A percentile compares a stretch with the other conserved stretches of the same genome.
Conservation (phyloP, 495 filamentous ascomycete species). For the Achaetomiella virescens region DNA sequence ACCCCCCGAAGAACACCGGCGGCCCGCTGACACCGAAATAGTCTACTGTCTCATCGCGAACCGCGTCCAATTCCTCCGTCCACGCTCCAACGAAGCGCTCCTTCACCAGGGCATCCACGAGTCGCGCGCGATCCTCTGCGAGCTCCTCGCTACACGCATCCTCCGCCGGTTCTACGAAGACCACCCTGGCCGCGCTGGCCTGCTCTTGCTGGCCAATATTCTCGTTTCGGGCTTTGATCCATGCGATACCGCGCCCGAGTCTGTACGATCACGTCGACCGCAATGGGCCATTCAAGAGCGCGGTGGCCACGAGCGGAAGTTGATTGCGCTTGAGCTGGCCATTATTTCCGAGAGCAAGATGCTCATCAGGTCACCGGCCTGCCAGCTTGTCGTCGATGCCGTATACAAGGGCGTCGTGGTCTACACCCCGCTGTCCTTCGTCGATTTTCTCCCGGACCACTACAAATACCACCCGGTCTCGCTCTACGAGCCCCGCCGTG, state of each 20-base stretch:
- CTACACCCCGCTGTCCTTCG: slow-evolving; percentile 55
- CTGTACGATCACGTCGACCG: slow-evolving; percentile 37
- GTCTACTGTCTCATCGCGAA: slow-evolving; percentile 63
- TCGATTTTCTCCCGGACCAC: slow-evolving; percentile 60
- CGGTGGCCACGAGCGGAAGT: slow-evolving; percentile 48
- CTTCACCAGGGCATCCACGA: slow-evolving; percentile 56
- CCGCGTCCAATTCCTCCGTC: slow-evolving; percentile 54
- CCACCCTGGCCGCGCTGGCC: slow-evolving; percentile 46
- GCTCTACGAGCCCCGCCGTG: slow-evolving; percentile 53
- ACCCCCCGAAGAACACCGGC: background rate
- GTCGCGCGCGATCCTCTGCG: slow-evolving; percentile 55
- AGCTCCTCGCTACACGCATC: slow-evolving; percentile 52
- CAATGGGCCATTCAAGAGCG: slow-evolving; percentile 42
- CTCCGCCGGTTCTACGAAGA: slow-evolving; percentile 59
- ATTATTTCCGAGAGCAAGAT: slow-evolving; percentile 58
- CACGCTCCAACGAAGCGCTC: slow-evolving; percentile 48
- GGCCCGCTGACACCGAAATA: slow-evolving; percentile 14
- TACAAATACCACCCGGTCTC: slow-evolving; percentile 60
- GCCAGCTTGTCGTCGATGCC: slow-evolving; percentile 55
- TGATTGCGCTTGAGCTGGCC: slow-evolving; percentile 57
- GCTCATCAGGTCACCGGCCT: slow-evolving; percentile 51
- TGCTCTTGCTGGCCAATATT: slow-evolving; percentile 53
- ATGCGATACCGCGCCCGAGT: slow-evolving; percentile 50
- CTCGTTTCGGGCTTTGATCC: slow-evolving; percentile 60
- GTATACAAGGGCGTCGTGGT: slow-evolving; percentile 53